Percentiles rank a stretch among this genome's conserved stretches.
phyloP scores from a whole-genome alignment of 805 yeast genomes.

The Metschnikowia bowlesiae region DNA sequence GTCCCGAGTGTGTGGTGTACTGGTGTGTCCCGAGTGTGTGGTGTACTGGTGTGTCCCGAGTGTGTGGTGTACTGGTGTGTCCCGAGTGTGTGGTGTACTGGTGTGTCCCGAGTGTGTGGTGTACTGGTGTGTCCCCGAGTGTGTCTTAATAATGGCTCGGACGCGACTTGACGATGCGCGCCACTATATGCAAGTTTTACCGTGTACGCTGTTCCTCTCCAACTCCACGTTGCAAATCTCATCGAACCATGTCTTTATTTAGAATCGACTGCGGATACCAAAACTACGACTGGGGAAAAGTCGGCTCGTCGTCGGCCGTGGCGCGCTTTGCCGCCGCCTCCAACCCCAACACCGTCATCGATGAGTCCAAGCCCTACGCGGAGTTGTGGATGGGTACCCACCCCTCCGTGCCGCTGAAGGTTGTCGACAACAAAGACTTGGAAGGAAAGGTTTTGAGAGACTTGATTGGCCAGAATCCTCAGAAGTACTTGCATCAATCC shows the following conservation, averaged over 20 bases:
- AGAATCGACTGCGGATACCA: constrained; percentile 58
- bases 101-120: too few species aligned
- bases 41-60: too few species aligned
- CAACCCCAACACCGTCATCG: constrained; percentile 56
- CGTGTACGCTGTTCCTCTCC: not conserved
- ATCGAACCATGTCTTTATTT: constrained; percentile 20
- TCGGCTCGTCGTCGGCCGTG: constrained; percentile 81
- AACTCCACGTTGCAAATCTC: not conserved
- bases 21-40: too few species aligned
- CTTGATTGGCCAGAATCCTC: constrained; percentile 57
- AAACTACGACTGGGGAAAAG: constrained; percentile 77
- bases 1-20: too few species aligned
- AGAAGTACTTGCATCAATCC: constrained; percentile 50
- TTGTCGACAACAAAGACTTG: constrained; percentile 33
- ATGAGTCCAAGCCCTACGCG: constrained; percentile 83
- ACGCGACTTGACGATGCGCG: not conserved
- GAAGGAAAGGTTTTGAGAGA: constrained; percentile 60
- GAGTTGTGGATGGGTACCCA: constrained; percentile 99
- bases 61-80: too few species aligned
- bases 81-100: too few species aligned
- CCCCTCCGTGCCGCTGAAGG: constrained; percentile 78
- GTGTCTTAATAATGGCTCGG: not conserved
- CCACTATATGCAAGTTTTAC: not conserved
- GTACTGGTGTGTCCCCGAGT: too few species aligned
- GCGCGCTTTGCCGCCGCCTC: constrained; percentile 80